Evolutionary conservation across 306 rosid species (phyloP).

Genomic region (Cicer yamashitae): DNA sequence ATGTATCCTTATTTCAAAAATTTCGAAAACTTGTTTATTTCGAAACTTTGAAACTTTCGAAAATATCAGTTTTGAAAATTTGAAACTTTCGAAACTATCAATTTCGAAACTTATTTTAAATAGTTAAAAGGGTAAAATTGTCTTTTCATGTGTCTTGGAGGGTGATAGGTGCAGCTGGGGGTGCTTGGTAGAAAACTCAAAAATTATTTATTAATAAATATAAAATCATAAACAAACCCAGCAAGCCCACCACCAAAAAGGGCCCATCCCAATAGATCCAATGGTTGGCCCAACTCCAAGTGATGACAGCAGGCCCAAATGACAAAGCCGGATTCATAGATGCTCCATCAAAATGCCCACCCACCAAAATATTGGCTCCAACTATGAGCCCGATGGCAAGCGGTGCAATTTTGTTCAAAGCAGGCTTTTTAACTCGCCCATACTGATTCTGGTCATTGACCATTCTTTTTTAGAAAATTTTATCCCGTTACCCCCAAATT

Average conservation of each 20-base stretch:
- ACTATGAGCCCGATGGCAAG: constrained; percentile 71
- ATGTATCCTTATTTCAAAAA: too few species aligned
- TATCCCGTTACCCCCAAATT: too few species aligned
- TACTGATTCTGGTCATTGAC: background rate
- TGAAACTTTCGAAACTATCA: too few species aligned
- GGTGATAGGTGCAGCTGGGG: too few species aligned
- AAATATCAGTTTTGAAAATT: too few species aligned
- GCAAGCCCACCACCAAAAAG: constrained; percentile 63
- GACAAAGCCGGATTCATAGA: constrained; percentile 77
- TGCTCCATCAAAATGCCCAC: constrained; percentile 69
- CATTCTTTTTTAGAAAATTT: background rate
- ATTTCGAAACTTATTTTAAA: too few species aligned
- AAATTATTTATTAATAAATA: constrained; percentile 48
- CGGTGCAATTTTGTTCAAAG: constrained; percentile 47
- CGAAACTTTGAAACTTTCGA: too few species aligned
- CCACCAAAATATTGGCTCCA: constrained; percentile 66
- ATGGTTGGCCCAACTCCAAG: constrained; percentile 66
- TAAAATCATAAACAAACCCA: constrained; percentile 54
- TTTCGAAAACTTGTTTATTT: too few species aligned
- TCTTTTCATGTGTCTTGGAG: too few species aligned
- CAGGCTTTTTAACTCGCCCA: background rate
- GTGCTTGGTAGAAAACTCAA: too few species aligned
- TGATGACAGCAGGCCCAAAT: constrained; percentile 64
- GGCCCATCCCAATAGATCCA: constrained; percentile 84
- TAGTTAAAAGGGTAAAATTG: too few species aligned